Conservation (phyloP, 2,329 filamentous ascomycete genomes). For the Exophiala xenobiotica region DNA sequence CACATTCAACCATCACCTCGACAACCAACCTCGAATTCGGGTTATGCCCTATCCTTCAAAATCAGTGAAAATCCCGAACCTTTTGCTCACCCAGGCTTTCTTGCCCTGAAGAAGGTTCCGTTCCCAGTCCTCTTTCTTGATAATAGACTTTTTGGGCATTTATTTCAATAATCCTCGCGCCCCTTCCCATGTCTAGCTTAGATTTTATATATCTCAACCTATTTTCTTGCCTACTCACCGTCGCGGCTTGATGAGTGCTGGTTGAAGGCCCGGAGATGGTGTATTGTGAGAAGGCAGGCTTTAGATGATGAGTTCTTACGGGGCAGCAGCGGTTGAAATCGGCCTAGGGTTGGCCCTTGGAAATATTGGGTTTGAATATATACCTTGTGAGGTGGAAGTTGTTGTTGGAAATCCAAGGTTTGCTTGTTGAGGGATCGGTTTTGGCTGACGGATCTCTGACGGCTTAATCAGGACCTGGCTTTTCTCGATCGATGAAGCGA, state of each 20-base stretch:
- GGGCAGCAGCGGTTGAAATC: not conserved
- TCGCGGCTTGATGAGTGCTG: not conserved
- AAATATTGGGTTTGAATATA: constrained; percentile 1
- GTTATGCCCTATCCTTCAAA: not conserved
- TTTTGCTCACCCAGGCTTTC: not conserved
- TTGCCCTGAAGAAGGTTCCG: not conserved
- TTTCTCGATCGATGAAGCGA: not conserved
- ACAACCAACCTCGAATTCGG: not conserved
- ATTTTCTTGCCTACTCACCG: not conserved
- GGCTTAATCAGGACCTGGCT: not conserved
- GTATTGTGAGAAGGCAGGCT: not conserved
- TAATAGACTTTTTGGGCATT: not conserved
- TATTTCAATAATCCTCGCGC: not conserved
- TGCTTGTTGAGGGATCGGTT: not conserved
- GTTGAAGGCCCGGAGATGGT: not conserved
- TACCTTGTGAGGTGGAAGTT: not conserved
- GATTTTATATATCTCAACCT: not conserved
- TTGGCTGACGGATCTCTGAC: not conserved
- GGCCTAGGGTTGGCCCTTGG: not conserved
- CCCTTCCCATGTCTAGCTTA: not conserved
- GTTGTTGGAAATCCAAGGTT: not conserved
- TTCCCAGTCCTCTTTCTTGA: not conserved
- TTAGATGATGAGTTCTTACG: not conserved
- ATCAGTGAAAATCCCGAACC: not conserved
- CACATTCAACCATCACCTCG: not conserved